Percentiles rank a stretch among this genome's conserved stretches.
phyloP scores from a whole-genome alignment of 2,329 filamentous ascomycete genomes.

The Penicillium sp. region DNA sequence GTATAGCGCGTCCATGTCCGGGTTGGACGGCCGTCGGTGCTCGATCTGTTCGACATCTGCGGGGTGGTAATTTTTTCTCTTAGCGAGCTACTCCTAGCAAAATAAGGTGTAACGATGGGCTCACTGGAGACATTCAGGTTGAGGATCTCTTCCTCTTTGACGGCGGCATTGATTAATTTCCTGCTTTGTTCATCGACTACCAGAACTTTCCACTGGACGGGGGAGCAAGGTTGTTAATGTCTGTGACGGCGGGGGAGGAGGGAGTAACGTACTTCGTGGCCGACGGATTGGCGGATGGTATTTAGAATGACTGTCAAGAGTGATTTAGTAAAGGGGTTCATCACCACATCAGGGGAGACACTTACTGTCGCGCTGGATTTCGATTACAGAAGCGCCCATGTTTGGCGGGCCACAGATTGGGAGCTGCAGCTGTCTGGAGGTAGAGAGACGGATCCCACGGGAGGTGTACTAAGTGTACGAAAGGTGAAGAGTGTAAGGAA shows the following conservation, averaged over 20 bases:
- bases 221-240: constrained; percentile 25
- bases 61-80: constrained; percentile 13
- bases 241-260: constrained; percentile 25
- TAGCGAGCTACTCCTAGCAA: constrained; percentile 7
- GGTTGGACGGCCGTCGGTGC: constrained; percentile 76
- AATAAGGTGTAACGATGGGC: constrained; percentile 28
- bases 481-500: background rate
- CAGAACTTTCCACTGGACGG: constrained; percentile 86
- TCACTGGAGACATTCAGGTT: constrained; percentile 94
- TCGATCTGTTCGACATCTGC: constrained; percentile 90
- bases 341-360: constrained; percentile 3
- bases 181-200: constrained; percentile 82
- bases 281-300: constrained; percentile 74
- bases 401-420: constrained; percentile 34
- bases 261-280: constrained; percentile 67
- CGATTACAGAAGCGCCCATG: constrained; percentile 84
- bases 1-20: constrained; percentile 93
- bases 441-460: constrained; percentile 4
- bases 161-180: constrained; percentile 84
- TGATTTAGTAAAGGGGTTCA: background rate
- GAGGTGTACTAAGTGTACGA: background rate
- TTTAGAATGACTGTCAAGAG: constrained; percentile 65
- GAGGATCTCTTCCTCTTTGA: constrained; percentile 95
- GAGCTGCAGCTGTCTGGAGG: constrained; percentile 13
- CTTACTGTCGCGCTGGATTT: constrained; percentile 77